Percentiles rank a stretch among this genome's conserved stretches.
These are phyloP conservation scores for Xerocomus potaroensis DNA, from an alignment of 768 basidiomycete genomes.

Conservation along the genomic window DNA sequence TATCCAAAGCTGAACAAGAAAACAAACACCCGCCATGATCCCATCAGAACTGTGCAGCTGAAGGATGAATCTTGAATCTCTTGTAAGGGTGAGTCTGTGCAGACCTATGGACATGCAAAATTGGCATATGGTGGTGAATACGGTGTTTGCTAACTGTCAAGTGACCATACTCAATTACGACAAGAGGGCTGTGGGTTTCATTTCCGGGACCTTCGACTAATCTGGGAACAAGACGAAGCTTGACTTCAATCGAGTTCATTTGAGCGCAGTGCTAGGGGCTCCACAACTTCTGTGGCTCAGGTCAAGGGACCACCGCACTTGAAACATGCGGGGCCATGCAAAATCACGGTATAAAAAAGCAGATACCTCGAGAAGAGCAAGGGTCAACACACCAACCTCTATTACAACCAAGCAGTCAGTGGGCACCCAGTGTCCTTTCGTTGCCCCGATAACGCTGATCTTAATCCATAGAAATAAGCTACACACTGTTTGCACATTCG, in stretches of 20 bases:
- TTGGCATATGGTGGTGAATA: no score
- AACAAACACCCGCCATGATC: background rate
- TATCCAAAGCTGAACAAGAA: background rate
- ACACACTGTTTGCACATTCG: background rate
- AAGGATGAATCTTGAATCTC: background rate
- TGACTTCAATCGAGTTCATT: background rate
- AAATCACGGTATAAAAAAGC: conserved; percentile 13
- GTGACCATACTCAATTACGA: background rate
- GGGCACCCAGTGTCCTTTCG: background rate
- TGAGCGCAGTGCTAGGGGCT: background rate
- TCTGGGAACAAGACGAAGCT: background rate
- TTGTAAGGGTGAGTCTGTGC: no score
- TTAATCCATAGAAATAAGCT: conserved; percentile 1
- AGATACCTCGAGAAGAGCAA: background rate
- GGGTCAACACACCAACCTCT: conserved; percentile 1
- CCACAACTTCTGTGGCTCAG: background rate
- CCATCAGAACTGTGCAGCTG: background rate
- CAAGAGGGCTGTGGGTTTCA: conserved; percentile 7
- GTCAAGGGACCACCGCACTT: no score
- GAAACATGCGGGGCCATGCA: background rate
- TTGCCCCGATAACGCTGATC: background rate
- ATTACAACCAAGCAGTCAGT: conserved; percentile 10
- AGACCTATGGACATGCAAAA: no score
- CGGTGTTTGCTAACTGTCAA: no score
- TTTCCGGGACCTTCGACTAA: background rate